Conservation (phyloP, 2,329 filamentous ascomycete genomes). For the Penicillium sp. region DNA sequence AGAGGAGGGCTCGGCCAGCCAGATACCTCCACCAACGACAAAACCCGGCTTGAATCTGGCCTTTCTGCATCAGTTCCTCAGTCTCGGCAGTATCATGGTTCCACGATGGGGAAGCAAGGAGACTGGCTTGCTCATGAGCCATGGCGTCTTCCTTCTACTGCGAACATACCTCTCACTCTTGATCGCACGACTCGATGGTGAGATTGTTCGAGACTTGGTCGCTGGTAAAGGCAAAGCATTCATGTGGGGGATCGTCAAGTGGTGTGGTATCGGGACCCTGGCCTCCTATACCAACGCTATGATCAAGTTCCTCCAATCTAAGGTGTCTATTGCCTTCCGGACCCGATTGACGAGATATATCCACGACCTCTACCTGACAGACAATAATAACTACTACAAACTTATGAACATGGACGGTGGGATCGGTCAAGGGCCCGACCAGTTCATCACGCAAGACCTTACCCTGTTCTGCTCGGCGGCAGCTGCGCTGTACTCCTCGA, state of each 20-base stretch:
- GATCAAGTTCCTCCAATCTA: constrained; percentile 98
- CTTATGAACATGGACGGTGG: constrained; percentile 90
- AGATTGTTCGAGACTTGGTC: constrained; percentile 95
- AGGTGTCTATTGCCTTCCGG: constrained; percentile 97
- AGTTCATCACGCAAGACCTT: constrained; percentile 96
- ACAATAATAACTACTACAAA: constrained; percentile 96
- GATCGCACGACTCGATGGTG: constrained; percentile 89
- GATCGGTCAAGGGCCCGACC: constrained; percentile 87
- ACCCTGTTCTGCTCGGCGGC: constrained; percentile 94
- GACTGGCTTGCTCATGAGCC: constrained; percentile 84
- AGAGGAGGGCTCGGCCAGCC: constrained; percentile 62
- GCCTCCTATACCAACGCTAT: constrained; percentile 98
- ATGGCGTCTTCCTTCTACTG: constrained; percentile 86
- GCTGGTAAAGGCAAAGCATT: constrained; percentile 89
- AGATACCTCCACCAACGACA: constrained; percentile 83
- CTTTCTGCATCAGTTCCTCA: constrained; percentile 95
- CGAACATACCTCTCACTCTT: constrained; percentile 93
- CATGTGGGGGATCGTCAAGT: constrained; percentile 86
- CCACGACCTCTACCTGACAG: constrained; percentile 93
- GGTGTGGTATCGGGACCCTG: constrained; percentile 90
- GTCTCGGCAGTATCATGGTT: constrained; percentile 96
- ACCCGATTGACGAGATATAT: constrained; percentile 95
- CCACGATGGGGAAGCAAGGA: constrained; percentile 95
- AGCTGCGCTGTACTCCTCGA: constrained; percentile 88
- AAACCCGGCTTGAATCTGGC: constrained; percentile 94